Evolutionary conservation across 2,329 filamentous ascomycete species (phyloP), one percentile per base, ranked within the genome.

Genomic region (Coniochaeta sp.): DNA sequence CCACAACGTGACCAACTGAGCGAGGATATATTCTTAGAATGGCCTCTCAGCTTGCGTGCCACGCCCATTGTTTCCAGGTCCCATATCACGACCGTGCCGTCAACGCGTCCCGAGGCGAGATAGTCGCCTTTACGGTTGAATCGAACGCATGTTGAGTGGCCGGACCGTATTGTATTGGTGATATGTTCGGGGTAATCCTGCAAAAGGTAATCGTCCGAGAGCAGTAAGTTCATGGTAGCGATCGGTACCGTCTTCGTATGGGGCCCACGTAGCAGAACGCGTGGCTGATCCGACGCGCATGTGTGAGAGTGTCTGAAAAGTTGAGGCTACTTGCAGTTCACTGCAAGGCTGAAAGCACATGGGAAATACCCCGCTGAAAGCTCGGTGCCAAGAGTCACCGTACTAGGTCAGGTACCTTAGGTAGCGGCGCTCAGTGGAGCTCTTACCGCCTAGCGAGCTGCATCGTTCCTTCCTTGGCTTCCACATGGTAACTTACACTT

Each of bases 41-140:
- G 95, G 14, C 93, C 95, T 65, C 91, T 87, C 64, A 99, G 80
- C 76, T 98, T 99, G 70, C 92, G 89, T 61, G 95, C 95, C 5
- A 98, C 91, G 40, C 95, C 93, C 81, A 96, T 96, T 11, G 96
- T 99, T 76, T 99, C 96, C 57, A 98, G 86, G 71, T 99, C 95
- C 82, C 96, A 99, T 55, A 99, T 89, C 60, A 96, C 91, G 44
- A 99, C 89, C 6, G 91, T 95, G 66, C 95, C 95, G 76, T 99
- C 95, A 63, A 92, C 90, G 71, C 95, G 88, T 64, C 95, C 95
- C 33, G 93, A 96, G 52, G 95, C 95, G 64, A 99, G 87, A 68
- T 95, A 93, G 75, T 99, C 93, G 74, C 95, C 95, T 71, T 88
- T 90, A 71, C 92, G 90, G 71, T 93, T 97, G 82, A 99, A 99